Evolutionary conservation across 2,329 filamentous ascomycete genomes (phyloP), one percentile per base, ranked within the genome.

Genomic region (Aureobasidium sp.): DNA sequence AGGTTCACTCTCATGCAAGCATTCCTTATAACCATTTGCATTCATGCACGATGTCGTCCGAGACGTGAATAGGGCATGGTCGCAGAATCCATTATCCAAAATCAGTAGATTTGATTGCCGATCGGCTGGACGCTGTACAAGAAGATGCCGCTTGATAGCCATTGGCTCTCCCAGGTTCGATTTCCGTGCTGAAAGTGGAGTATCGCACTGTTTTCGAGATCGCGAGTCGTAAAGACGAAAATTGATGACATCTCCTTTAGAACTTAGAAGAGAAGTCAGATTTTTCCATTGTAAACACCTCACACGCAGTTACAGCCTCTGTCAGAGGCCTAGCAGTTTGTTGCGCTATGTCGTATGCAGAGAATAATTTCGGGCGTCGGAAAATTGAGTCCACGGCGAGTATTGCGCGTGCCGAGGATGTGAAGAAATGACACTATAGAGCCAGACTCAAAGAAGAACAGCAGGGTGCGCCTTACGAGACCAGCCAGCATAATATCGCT

Each of bases 151-250:
- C 54, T 30, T n/a, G 41, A 27, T 47, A 36, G 42, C 42, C 44
- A 58, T 58, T 58, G 54, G 54, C 32, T 39, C 41, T 48, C 9
- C 30, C 11, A 16, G 34, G 30, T 39, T 57, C 54, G 54, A 58
- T 58, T 58, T 32, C 54, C 42, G 54, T 36, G 44, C 34, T 37
- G 30, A 58, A 58, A 58, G 54, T 48, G 54, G 54, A 58, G 54
- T 58, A 57, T 48, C 42, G 42, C 30, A 48, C 41, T 57, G 42
- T 37, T 48, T 37, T 48, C 42, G 39, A 58, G 42, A 58, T 58
- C 54, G 41, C 29, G 42, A 30, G 42, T 37, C 42, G 34, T 44
- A 58, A 58, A 30, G 11, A 48, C 11, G 32, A 48, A 58, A 58
- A 58, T 58, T 48, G 42, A 21, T 21, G 21, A 21, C 21, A 58